Evolutionary conservation across 2,329 filamentous ascomycete genomes (phyloP).

Genomic region (Mariannaea elegans): DNA sequence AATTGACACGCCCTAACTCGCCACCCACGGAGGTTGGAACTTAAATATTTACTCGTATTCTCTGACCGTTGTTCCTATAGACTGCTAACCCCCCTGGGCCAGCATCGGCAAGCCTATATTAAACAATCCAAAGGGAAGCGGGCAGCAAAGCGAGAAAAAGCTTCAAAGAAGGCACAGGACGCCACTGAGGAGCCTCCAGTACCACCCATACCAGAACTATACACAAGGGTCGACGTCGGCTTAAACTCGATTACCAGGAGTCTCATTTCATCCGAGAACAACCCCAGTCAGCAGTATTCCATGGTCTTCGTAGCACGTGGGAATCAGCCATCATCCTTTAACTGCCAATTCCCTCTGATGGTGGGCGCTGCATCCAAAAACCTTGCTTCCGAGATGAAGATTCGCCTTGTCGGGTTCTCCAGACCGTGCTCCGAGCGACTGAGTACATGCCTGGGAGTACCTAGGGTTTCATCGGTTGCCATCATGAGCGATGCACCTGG

Average conservation of each 20-base stretch:
- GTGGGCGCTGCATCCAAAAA: slow-evolving; percentile 59
- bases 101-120: slow-evolving; percentile 64
- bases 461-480: slow-evolving; percentile 71
- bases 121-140: slow-evolving; percentile 70
- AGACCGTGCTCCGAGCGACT: slow-evolving; percentile 67
- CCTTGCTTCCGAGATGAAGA: slow-evolving; percentile 49
- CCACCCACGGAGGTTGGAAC: neutral
- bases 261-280: slow-evolving; percentile 45
- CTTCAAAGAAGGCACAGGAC: slow-evolving; percentile 39
- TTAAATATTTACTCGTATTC: neutral
- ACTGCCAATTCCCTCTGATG: slow-evolving; percentile 68
- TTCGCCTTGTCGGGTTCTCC: slow-evolving; percentile 70
- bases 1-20: neutral
- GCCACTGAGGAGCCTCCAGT: slow-evolving; percentile 42
- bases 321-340: slow-evolving; percentile 65
- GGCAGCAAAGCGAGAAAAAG: slow-evolving; percentile 59
- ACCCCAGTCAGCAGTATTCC: slow-evolving; percentile 48
- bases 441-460: slow-evolving; percentile 65
- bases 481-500: slow-evolving; percentile 65
- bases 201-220: slow-evolving; percentile 58
- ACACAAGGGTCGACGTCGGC: slow-evolving; percentile 69
- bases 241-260: slow-evolving; percentile 69
- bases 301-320: slow-evolving; percentile 68
- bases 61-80: slow-evolving; percentile 49
- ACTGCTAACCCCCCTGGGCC: slow-evolving; percentile 69